Base-by-base conservation (phyloP, 2,329 filamentous ascomycete species). In the Falciphora oryzae region DNA sequence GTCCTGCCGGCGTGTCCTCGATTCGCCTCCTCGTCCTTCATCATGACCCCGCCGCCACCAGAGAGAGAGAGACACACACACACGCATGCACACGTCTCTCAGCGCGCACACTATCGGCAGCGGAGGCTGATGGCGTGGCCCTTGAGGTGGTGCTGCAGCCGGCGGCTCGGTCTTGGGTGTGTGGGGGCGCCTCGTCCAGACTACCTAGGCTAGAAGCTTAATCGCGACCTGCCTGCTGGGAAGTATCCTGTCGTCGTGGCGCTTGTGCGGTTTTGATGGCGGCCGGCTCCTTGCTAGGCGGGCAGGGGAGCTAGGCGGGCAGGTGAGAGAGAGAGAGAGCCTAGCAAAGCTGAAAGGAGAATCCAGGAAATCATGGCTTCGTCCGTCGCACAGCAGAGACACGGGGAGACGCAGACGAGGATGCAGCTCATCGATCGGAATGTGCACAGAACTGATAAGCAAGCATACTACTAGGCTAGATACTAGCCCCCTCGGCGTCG, bases 151-250 rank as follows among this genome's bases (percentile, higher is more conserved):
- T 53, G 44, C n/a, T 53, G 44, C 44, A 53, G 44, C n/a, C n/a
- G 44, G 44, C 44, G 44, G 44, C 44, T n/a, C 44, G 44, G 44
- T 53, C n/a, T 53, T 53, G 44, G 44, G 44, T 53, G 44, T 53
- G 44, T 53, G 44, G 44, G 44, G 44, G 44, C 44, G 44, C 44
- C 44, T 53, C 44, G 44, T 53, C 44, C 44, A 53, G 44, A 53
- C 44, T 25, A 53, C 44, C 44, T 25, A 25, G 22, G n/a, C 44
- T 53, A n/a, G 44, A 53, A 53, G 44, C 44, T 53, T 53, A 53
- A 53, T 53, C n/a, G 44, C 44, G 44, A 10, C 3, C 44, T n/a
- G 44, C 8, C 44, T 53, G 44, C 44, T 25, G 44, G 44, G 44
- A 25, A 53, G 22, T 11, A 11, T n/a, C 44, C 44, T 3, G 44